These are phyloP conservation scores for Setomelanomma holmii DNA, from an alignment of 2,329 filamentous ascomycete species.

Conservation along the genomic window DNA sequence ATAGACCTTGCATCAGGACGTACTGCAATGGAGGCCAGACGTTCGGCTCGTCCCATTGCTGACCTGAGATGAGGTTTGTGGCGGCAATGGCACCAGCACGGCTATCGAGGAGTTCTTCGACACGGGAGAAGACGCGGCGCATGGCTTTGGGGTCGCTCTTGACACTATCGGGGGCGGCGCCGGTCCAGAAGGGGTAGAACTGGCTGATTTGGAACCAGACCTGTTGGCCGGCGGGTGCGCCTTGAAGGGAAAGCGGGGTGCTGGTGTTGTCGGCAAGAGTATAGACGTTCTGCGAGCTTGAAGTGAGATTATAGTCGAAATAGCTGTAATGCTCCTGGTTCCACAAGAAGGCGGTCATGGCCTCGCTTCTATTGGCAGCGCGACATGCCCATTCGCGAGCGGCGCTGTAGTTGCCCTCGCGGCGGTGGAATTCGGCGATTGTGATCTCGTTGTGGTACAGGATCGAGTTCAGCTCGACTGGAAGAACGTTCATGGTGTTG, in stretches of 20 bases:
- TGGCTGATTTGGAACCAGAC: conserved; percentile 66
- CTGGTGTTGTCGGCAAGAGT: conserved; percentile 54
- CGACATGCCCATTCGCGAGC: conserved; percentile 59
- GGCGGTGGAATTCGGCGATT: conserved; percentile 63
- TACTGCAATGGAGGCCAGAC: conserved; percentile 74
- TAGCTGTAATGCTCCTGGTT: conserved; percentile 68
- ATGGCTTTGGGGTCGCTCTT: conserved; percentile 67
- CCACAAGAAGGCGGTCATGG: conserved; percentile 71
- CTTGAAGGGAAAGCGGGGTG: conserved; percentile 44
- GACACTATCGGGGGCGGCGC: conserved; percentile 65
- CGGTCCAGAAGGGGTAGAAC: conserved; percentile 74
- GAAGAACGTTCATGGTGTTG: conserved; percentile 65
- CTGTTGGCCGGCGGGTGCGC: conserved; percentile 63
- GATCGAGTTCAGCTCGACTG: conserved; percentile 73
- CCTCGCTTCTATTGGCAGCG: conserved; percentile 63
- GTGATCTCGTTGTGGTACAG: conserved; percentile 70
- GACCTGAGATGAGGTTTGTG: conserved; percentile 66
- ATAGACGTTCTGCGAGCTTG: conserved; percentile 62
- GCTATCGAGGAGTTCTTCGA: conserved; percentile 60
- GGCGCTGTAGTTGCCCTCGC: conserved; percentile 59
- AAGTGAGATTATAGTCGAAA: conserved; percentile 74
- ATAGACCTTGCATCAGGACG: conserved; percentile 67
- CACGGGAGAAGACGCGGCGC: conserved; percentile 60
- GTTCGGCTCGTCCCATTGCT: conserved; percentile 75
- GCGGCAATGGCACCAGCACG: conserved; percentile 66